Evolutionary conservation across 208 protist species (phyloP).

Genomic region (Leishmania turanica): DNA sequence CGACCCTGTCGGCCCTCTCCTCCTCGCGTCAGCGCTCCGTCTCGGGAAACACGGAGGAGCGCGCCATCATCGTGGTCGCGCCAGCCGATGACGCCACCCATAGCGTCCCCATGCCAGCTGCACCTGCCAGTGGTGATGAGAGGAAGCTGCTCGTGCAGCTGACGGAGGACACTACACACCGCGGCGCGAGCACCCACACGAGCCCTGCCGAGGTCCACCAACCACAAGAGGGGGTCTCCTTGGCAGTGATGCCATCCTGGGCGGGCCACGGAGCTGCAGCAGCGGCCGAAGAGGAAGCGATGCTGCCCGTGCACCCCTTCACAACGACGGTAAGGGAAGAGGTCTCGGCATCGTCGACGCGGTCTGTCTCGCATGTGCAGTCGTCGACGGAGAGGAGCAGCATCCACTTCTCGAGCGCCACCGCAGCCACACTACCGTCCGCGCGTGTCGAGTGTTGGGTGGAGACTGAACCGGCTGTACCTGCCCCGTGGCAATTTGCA

Average conservation of each 20-base stretch:
- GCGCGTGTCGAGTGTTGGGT: neutral
- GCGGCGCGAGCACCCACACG: neutral
- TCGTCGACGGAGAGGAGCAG: neutral
- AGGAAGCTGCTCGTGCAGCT: neutral
- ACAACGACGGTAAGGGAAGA: neutral
- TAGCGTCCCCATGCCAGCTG: neutral
- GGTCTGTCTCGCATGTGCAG: neutral
- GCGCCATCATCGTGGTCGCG: neutral
- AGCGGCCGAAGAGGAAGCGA: neutral
- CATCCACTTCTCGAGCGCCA: neutral
- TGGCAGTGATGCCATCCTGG: neutral
- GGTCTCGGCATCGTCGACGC: conserved; percentile 1
- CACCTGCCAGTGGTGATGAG: neutral
- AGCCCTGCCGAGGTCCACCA: neutral
- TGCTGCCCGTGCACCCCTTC: neutral
- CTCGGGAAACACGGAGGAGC: neutral
- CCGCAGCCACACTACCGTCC: neutral
- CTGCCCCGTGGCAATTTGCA: neutral
- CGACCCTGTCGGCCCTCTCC: neutral
- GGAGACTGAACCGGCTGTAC: neutral
- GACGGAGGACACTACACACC: neutral
- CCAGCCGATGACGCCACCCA: neutral
- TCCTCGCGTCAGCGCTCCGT: neutral
- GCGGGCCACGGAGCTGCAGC: neutral
- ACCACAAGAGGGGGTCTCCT: neutral